Conservation (phyloP, 1,284 basidiomycete genomes). For the Ustilago hordei region DNA sequence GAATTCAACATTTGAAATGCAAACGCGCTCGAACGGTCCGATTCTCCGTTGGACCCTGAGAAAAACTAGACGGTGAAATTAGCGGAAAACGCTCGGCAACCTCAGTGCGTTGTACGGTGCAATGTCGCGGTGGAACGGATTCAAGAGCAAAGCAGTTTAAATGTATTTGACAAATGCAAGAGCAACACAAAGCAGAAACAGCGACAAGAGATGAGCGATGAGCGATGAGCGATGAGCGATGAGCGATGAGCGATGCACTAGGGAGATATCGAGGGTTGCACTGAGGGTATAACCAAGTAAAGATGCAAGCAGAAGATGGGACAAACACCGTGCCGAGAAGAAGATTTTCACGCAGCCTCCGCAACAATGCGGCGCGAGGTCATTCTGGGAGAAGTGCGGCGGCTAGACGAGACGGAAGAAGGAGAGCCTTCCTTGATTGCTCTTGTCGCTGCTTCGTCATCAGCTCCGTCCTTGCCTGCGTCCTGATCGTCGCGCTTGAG, state of each 20-base stretch:
- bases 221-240: too few relatives aligned
- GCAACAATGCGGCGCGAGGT: conserved; percentile 27
- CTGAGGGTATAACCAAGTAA: conserved; percentile 11
- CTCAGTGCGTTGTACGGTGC: background rate
- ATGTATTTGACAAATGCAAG: background rate
- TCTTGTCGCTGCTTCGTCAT: conserved; percentile 10
- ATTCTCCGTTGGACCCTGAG: conserved; percentile 17
- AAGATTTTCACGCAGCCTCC: conserved; percentile 16
- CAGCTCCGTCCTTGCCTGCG: conserved; percentile 2
- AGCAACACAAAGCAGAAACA: background rate
- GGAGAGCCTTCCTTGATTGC: conserved; percentile 31
- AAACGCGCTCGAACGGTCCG: conserved; percentile 13
- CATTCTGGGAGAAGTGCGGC: conserved; percentile 50
- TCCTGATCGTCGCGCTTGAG: conserved; percentile 20
- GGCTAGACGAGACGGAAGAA: conserved; percentile 41
- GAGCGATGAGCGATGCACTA: conserved; percentile 1
- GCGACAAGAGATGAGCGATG: background rate
- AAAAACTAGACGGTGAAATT: background rate
- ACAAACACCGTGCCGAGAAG: background rate
- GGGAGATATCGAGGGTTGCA: background rate
- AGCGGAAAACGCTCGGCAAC: conserved; percentile 7
- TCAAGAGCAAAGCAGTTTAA: background rate
- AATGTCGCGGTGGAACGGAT: background rate
- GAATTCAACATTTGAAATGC: conserved; percentile 11
- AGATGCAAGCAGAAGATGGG: background rate